These are phyloP conservation scores for Lablab purpureus DNA, from an alignment of 306 rosid genomes.

Conservation along the genomic window DNA sequence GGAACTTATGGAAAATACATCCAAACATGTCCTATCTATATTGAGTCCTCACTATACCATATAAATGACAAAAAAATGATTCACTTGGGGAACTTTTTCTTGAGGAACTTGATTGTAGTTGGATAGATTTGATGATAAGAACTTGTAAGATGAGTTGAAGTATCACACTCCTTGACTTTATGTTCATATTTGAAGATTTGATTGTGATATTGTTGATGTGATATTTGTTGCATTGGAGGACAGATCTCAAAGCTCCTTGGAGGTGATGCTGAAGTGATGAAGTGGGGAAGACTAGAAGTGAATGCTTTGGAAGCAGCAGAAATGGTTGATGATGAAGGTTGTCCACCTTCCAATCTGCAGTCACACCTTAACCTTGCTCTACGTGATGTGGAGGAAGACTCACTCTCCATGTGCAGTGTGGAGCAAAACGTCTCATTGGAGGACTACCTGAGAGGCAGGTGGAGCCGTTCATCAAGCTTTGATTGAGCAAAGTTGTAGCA, in stretches of 20 bases:
- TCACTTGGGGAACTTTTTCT: not conserved
- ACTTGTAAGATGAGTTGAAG: not conserved
- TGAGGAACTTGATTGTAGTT: not conserved
- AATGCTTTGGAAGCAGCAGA: conserved; percentile 58
- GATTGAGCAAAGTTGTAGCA: conserved; percentile 60
- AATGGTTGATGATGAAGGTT: conserved; percentile 65
- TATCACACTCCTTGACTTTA: conserved; percentile 14
- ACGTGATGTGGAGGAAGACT: conserved; percentile 93
- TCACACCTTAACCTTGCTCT: conserved; percentile 94
- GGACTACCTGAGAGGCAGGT: conserved; percentile 90
- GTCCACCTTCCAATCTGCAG: conserved; percentile 68
- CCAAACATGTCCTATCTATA: not conserved
- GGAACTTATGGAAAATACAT: too few species aligned
- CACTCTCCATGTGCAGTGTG: conserved; percentile 83
- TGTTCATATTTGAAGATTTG: conserved; percentile 19
- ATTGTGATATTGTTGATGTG: conserved; percentile 8
- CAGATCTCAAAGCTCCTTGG: conserved; percentile 86
- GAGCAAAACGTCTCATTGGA: conserved; percentile 84
- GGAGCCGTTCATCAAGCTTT: conserved; percentile 99
- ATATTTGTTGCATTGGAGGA: conserved; percentile 38
- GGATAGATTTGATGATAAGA: not conserved
- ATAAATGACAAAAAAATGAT: not conserved
- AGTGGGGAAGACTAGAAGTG: conserved; percentile 85
- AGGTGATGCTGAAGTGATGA: conserved; percentile 75
- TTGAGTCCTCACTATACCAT: conserved; percentile 11